Percentiles rank a stretch among this genome's conserved stretches.
Conservation (phyloP, 2,329 filamentous ascomycete species). For the Dothistroma septosporum region DNA sequence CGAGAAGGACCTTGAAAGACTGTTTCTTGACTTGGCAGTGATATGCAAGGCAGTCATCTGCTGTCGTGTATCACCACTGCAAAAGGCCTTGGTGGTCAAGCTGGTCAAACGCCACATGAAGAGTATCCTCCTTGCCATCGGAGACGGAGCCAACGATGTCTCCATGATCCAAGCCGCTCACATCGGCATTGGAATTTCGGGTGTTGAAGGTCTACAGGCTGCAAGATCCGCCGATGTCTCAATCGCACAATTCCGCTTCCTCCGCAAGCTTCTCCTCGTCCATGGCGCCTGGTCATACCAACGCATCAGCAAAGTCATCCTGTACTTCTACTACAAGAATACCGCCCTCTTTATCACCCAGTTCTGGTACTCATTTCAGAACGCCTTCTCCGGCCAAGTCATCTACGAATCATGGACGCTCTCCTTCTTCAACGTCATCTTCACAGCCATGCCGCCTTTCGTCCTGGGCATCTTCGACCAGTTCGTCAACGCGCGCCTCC, state of each 20-base stretch:
- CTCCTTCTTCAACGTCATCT: conserved; percentile 99
- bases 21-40: conserved; percentile 87
- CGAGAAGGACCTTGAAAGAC: conserved; percentile 87
- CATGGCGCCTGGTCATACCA: conserved; percentile 98
- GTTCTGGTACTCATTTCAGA: conserved; percentile 94
- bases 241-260: conserved; percentile 91
- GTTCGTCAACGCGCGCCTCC: conserved; percentile 86
- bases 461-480: conserved; percentile 96
- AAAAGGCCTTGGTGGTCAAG: conserved; percentile 97
- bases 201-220: conserved; percentile 93
- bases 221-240: conserved; percentile 92
- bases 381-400: conserved; percentile 93
- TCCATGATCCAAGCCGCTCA: conserved; percentile 99
- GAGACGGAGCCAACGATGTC: conserved; percentile 98
- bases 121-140: conserved; percentile 88
- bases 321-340: conserved; percentile 99
- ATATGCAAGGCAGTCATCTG: conserved; percentile 99
- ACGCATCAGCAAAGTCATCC: conserved; percentile 89
- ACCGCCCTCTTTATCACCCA: conserved; percentile 98
- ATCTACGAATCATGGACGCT: conserved; percentile 99
- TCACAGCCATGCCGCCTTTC: conserved; percentile 88
- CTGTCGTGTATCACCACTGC: conserved; percentile 88
- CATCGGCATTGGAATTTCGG: conserved; percentile 95
- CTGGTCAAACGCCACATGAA: conserved; percentile 93
- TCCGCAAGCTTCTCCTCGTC: conserved; percentile 88